Evolutionary conservation across 805 yeast genomes (phyloP).

Genomic region (Wickerhamiella sorbophila): DNA sequence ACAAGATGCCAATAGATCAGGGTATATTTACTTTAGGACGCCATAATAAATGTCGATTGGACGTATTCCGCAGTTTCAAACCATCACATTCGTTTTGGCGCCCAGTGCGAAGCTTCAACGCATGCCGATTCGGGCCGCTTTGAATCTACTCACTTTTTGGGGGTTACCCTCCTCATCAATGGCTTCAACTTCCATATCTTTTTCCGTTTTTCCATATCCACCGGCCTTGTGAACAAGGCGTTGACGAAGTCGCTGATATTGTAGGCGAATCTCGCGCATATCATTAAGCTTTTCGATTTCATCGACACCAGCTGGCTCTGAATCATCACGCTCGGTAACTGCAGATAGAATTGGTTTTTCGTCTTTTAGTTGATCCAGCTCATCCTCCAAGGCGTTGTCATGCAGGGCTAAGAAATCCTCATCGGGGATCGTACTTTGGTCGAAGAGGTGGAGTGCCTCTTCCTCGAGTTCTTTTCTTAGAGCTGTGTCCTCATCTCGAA

Average conservation of each 20-base stretch:
- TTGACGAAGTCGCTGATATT: slow-evolving; percentile 44
- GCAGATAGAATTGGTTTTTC: slow-evolving; percentile 8
- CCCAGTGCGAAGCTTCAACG: too few relatives aligned
- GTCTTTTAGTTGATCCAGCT: not conserved
- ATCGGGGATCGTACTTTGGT: slow-evolving; percentile 17
- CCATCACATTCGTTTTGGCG: too few relatives aligned
- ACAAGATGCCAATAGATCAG: too few relatives aligned
- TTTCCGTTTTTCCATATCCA: slow-evolving; percentile 33
- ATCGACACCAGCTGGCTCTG: not conserved
- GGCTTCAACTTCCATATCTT: slow-evolving; percentile 50
- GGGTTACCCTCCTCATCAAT: slow-evolving; percentile 51
- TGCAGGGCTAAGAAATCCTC: slow-evolving; percentile 16
- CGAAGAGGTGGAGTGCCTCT: slow-evolving; percentile 12
- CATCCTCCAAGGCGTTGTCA: not conserved
- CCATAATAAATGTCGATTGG: too few relatives aligned
- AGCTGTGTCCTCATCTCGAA: slow-evolving; percentile 6
- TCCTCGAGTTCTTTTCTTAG: slow-evolving; percentile 1
- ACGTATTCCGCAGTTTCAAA: too few relatives aligned
- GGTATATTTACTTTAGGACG: too few relatives aligned
- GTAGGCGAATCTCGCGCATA: slow-evolving; percentile 26
- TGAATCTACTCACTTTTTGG: slow-evolving; percentile 50
- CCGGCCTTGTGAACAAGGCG: slow-evolving; percentile 35
- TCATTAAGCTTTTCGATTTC: slow-evolving; percentile 8
- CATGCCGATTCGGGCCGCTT: slow-evolving; percentile 31
- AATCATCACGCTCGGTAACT: slow-evolving; percentile 6